Base-by-base conservation (phyloP, 164 flowering plant genomes). In the Sextonia rubra region DNA sequence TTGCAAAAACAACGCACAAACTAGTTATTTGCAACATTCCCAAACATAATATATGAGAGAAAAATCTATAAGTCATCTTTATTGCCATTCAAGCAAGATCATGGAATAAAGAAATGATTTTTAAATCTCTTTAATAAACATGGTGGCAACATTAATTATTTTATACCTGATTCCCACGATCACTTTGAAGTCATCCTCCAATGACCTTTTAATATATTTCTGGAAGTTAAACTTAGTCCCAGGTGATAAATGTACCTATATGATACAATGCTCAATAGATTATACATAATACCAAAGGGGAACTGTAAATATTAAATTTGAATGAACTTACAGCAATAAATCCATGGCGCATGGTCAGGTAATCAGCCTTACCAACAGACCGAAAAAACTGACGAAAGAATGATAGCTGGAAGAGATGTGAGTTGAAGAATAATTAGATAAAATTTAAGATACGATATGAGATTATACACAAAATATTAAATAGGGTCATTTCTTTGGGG, bases 311-410 rank as follows among this genome's bases (percentile, higher is more conserved):
- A 55, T 52, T 67, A 63, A 9, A n/a, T 24, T 61, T 20, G 52
- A 73, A 66, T 1, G 66, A 65, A 79, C 79, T 77, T 71, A 87
- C 90, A 17, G 75, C 69, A 49, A 94, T 87, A 77, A 94, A 94
- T 52, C 97, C 99, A 81, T 94, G 89, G 47, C 99, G 93, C 84
- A 94, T 64, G 24, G 99, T 82, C 83, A 94, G 47, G 82, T 94
- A 94, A 74, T 94, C 99, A 20, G 95, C 74, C 79, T 77, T 94
- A 26, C 83, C 78, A 66, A 94, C 97, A 69, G 97, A 92, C 76
- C 83, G 78, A 77, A 86, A 91, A 82, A 94, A 90, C 77, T 94
- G 99, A 22, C 93, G 81, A 48, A 90, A 85, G 83, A 94, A 94
- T 83, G 94, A 90, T 47, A 86, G 91, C 99, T 94, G 83, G 79